These are phyloP conservation scores for Cudoniella acicularis DNA, from an alignment of 495 filamentous ascomycete genomes.

Conservation along the genomic window DNA sequence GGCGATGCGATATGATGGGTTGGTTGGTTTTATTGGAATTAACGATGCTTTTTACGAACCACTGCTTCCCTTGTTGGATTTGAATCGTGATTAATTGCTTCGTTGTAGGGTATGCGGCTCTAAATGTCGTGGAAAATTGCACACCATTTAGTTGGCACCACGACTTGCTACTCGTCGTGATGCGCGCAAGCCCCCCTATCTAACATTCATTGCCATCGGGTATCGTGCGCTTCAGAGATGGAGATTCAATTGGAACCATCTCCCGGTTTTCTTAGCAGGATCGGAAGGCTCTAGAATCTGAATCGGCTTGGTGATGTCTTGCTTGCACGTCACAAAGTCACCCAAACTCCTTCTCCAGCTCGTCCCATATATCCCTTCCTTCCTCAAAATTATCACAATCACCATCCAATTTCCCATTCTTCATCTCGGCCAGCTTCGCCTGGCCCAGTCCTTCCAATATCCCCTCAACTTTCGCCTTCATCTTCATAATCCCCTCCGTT, in stretches of 20 bases:
- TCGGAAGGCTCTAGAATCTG: neutral
- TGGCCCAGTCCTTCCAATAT: conserved; percentile 61
- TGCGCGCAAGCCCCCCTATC: no score
- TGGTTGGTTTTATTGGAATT: no score
- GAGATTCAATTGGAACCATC: neutral
- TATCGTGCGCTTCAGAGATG: no score
- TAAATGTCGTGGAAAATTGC: no score
- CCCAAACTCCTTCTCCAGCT: conserved; percentile 21
- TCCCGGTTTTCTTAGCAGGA: neutral
- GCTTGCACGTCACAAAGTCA: neutral
- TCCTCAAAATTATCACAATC: conserved; percentile 11
- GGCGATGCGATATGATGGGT: no score
- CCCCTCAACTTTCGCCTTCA: conserved; percentile 68
- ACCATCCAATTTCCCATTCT: conserved; percentile 13
- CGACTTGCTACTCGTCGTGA: no score
- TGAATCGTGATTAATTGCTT: no score
- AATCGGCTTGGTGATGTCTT: neutral
- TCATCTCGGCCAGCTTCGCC: conserved; percentile 28
- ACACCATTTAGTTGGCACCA: no score
- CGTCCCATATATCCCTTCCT: conserved; percentile 22
- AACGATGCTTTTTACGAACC: no score
- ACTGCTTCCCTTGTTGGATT: no score
- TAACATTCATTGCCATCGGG: no score
- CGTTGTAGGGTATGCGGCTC: no score
- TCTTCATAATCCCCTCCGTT: conserved; percentile 67